Conservation (phyloP, 176 grass and related monocot species). For the Musa itinerans region DNA sequence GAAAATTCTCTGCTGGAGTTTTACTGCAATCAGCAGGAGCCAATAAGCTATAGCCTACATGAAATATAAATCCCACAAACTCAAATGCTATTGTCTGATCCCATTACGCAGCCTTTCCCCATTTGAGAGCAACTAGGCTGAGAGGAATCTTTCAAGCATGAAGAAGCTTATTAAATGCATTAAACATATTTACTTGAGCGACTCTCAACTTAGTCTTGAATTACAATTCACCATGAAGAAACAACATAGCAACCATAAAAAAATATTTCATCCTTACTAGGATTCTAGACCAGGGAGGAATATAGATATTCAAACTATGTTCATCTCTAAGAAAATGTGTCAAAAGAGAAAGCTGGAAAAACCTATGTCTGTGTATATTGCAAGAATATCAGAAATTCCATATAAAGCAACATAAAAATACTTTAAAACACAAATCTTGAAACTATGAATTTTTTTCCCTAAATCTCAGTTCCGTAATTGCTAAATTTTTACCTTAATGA, state of each 20-base stretch:
- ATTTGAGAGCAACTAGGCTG: too few species aligned
- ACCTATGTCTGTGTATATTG: not conserved
- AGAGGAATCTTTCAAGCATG: too few species aligned
- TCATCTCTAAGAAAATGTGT: not conserved
- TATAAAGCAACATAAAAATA: not conserved
- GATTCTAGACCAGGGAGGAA: not conserved
- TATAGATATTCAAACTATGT: not conserved
- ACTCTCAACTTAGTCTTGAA: too few species aligned
- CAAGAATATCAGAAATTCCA: not conserved
- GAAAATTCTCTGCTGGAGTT: too few species aligned
- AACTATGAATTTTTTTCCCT: not conserved
- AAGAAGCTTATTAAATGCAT: too few species aligned
- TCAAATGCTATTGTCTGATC: too few species aligned
- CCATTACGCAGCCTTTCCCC: too few species aligned
- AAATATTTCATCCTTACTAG: not conserved
- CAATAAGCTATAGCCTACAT: too few species aligned
- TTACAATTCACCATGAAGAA: too few species aligned
- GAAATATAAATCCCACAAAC: too few species aligned
- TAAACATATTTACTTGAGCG: too few species aligned
- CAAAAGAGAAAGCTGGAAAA: not conserved
- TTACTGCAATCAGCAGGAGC: too few species aligned
- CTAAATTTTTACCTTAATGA: conserved; percentile 52
- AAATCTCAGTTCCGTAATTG: not conserved
- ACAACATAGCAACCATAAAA: not conserved
- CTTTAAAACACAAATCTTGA: not conserved